These are phyloP conservation scores for Diaporthe citrichinensis DNA, from an alignment of 2,329 filamentous ascomycete species.

Conservation along the genomic window DNA sequence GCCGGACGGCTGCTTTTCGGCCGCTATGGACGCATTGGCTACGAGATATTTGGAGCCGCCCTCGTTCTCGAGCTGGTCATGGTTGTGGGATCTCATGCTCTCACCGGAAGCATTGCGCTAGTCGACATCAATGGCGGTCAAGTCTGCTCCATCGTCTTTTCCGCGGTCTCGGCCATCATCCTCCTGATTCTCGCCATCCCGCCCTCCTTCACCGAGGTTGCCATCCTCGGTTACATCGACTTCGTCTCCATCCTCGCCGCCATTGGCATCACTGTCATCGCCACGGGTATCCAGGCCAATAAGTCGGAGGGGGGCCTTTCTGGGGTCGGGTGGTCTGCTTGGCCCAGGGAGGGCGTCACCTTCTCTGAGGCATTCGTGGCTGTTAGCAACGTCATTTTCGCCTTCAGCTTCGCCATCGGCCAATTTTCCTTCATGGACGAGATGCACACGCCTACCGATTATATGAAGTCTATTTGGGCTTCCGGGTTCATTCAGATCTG, in stretches of 20 bases:
- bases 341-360: slow-evolving; percentile 59
- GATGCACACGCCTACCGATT: slow-evolving; percentile 64
- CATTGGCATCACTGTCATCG: slow-evolving; percentile 77
- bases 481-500: slow-evolving; percentile 73
- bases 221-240: slow-evolving; percentile 65
- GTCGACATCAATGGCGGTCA: slow-evolving; percentile 73
- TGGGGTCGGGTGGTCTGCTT: slow-evolving; percentile 57
- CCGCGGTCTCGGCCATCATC: slow-evolving; percentile 61
- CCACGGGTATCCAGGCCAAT: slow-evolving; percentile 64
- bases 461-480: slow-evolving; percentile 69
- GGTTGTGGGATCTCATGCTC: slow-evolving; percentile 78
- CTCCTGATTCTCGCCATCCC: slow-evolving; percentile 62
- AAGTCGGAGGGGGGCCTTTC: slow-evolving; percentile 47
- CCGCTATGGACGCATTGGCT: slow-evolving; percentile 59
- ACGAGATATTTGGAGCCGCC: slow-evolving; percentile 73
- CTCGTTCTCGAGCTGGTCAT: slow-evolving; percentile 77
- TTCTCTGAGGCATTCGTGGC: slow-evolving; percentile 72
- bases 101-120: slow-evolving; percentile 79
- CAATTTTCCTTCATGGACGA: slow-evolving; percentile 68
- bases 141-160: slow-evolving; percentile 61
- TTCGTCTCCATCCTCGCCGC: slow-evolving; percentile 75
- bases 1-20: slow-evolving; percentile 75
- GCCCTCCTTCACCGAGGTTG: slow-evolving; percentile 63
- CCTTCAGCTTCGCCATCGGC: slow-evolving; percentile 71
- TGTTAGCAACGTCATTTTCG: slow-evolving; percentile 79